Conservation (phyloP, 1,139 yeast species). For the Arxiozyma slooffiae region DNA sequence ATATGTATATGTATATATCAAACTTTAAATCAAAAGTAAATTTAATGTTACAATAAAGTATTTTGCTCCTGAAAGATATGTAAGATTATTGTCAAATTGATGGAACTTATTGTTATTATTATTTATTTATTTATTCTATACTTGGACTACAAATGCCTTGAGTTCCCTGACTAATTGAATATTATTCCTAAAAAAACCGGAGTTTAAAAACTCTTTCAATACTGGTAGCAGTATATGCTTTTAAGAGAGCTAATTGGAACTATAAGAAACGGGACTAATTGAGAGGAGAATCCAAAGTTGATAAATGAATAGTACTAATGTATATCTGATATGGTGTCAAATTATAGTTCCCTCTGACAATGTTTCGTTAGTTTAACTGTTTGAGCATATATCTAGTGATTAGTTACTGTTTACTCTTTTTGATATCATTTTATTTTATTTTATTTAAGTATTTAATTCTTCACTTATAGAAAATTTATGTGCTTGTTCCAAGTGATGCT, state of each 20-base stretch:
- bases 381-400: background rate
- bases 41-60: background rate
- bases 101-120: too few species aligned
- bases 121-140: too few species aligned
- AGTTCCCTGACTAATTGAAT: background rate
- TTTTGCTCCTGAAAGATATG: too few species aligned
- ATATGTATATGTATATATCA: background rate
- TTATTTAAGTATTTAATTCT: background rate
- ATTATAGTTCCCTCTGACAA: background rate
- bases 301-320: background rate
- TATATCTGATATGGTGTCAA: background rate
- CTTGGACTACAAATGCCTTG: background rate
- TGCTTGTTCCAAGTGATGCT: background rate
- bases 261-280: background rate
- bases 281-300: background rate
- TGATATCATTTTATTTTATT: too few species aligned
- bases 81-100: too few species aligned
- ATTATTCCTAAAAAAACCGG: background rate
- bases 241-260: background rate
- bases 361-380: background rate
- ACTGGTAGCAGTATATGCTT: background rate
- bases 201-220: background rate
- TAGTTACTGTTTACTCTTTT: conserved; percentile 1
- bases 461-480: too few species aligned
- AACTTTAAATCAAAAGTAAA: background rate